Percentiles rank a stretch among this genome's conserved stretches.
phyloP scores from a whole-genome alignment of 164 flowering plant species.

The Saururus chinensis region DNA sequence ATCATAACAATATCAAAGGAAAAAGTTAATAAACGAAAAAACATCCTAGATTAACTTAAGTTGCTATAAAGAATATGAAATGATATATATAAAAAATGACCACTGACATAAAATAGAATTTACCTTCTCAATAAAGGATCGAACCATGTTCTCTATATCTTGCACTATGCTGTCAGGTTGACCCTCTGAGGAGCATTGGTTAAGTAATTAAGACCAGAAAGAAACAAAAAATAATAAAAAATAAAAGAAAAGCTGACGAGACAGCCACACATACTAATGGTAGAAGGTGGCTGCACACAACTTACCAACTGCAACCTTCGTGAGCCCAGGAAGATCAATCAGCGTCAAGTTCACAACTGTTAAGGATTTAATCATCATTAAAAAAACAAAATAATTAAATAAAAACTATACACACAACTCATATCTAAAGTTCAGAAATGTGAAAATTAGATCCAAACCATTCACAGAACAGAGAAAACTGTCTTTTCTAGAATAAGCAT shows the following conservation, averaged over 20 bases:
- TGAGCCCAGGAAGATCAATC: slow-evolving; percentile 98
- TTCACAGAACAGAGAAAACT: too few species aligned
- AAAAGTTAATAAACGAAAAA: background rate
- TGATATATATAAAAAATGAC: background rate
- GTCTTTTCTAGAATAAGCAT: too few species aligned
- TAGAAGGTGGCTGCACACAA: background rate
- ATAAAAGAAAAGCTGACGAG: background rate
- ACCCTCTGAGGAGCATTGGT: slow-evolving; percentile 36
- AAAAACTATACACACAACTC: background rate
- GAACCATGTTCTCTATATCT: slow-evolving; percentile 85
- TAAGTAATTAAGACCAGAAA: slow-evolving; percentile 5
- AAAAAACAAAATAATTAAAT: background rate
- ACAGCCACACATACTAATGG: too few species aligned
- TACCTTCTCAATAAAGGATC: slow-evolving; percentile 81
- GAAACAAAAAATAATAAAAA: background rate
- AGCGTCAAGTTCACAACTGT: slow-evolving; percentile 96
- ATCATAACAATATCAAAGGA: background rate
- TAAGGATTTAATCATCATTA: slow-evolving; percentile 6
- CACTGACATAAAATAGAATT: background rate
- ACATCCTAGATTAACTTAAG: background rate
- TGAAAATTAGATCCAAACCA: background rate
- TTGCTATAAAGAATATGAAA: background rate
- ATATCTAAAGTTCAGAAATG: background rate
- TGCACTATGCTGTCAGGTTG: slow-evolving; percentile 68
- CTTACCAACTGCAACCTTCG: slow-evolving; percentile 99